These are phyloP conservation scores for Blastomyces percursus DNA, from an alignment of 2,329 filamentous ascomycete genomes.

Conservation along the genomic window DNA sequence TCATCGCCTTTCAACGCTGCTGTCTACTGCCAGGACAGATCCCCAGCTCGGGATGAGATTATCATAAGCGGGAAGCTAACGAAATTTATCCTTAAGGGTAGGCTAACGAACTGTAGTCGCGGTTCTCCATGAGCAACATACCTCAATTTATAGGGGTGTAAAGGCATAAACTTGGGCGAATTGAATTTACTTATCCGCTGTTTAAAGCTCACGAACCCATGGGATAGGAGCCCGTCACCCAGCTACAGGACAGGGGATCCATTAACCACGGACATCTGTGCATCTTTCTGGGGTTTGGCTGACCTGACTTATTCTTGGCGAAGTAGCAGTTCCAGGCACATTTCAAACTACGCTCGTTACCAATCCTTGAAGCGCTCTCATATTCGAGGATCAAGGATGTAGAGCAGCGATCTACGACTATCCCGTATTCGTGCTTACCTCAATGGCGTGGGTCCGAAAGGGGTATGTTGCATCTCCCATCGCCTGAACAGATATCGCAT, in stretches of 20 bases:
- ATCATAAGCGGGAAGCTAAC: too few relatives aligned
- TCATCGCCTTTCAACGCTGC: too few relatives aligned
- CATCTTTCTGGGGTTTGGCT: too few relatives aligned
- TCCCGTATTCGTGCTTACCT: background rate
- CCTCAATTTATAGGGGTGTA: background rate
- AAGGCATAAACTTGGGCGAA: background rate
- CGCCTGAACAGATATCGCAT: background rate
- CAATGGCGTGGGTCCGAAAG: background rate
- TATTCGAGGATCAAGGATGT: background rate
- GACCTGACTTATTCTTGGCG: background rate
- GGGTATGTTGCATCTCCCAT: too few relatives aligned
- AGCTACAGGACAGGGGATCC: background rate
- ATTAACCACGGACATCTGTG: too few relatives aligned
- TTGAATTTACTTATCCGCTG: background rate
- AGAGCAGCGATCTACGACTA: background rate
- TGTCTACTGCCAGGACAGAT: too few relatives aligned
- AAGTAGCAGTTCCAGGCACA: background rate
- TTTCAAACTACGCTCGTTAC: background rate
- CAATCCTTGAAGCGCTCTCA: background rate
- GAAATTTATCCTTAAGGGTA: too few relatives aligned
- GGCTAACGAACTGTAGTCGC: too few relatives aligned
- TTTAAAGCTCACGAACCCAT: background rate
- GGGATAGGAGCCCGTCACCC: background rate
- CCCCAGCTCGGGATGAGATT: too few relatives aligned
- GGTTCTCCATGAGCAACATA: background rate